Evolutionary conservation across 192 early-diverging fungal genomes (phyloP).

Genomic region (Haplosporangium gracile): DNA sequence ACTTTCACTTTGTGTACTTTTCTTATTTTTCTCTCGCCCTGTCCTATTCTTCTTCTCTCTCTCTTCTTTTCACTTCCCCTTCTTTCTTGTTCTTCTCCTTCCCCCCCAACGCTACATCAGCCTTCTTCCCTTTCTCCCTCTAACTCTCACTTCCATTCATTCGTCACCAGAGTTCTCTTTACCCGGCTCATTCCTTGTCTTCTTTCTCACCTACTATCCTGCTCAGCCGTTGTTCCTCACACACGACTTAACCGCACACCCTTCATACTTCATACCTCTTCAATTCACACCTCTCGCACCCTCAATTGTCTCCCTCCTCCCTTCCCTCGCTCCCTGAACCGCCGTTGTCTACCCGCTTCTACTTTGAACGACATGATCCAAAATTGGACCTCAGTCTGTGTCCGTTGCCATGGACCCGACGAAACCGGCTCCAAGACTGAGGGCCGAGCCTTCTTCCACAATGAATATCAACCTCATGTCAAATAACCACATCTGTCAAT

Average conservation of each 20-base stretch:
- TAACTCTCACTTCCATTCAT: background rate
- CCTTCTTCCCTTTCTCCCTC: background rate
- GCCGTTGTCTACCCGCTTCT: background rate
- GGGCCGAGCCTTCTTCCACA: conserved; percentile 55
- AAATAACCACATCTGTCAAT: background rate
- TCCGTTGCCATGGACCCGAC: conserved; percentile 53
- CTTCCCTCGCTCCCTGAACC: background rate
- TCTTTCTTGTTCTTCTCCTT: background rate
- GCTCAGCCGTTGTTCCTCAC: background rate
- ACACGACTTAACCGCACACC: background rate
- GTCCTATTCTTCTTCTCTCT: background rate
- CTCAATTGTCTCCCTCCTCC: background rate
- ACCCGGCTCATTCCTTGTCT: background rate
- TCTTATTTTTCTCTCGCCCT: background rate
- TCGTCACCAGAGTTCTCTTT: background rate
- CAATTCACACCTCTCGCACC: background rate
- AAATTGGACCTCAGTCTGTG: conserved; percentile 55
- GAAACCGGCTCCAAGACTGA: conserved; percentile 50
- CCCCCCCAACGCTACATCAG: background rate
- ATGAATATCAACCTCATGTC: conserved; percentile 55
- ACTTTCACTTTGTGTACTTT: background rate
- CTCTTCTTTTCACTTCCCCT: background rate
- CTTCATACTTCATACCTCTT: background rate
- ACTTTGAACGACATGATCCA: conserved; percentile 38
- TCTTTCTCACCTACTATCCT: background rate